Evolutionary conservation across 1,284 basidiomycete species (phyloP).

Genomic region (Pyrrhoderma noxium): DNA sequence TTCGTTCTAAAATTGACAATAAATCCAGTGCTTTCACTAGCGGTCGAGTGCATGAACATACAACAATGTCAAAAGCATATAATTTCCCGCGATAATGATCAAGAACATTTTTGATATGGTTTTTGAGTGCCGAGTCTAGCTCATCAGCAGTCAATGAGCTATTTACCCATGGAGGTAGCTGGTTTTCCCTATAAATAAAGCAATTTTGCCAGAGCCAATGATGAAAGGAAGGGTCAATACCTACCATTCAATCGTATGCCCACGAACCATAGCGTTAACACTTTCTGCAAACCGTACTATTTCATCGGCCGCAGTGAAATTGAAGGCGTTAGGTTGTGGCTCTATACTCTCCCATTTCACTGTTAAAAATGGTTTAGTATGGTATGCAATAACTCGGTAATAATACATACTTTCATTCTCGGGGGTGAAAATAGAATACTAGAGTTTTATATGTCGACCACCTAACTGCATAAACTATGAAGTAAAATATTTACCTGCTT

Average conservation of each 20-base stretch:
- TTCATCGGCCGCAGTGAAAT: slow-evolving; percentile 15
- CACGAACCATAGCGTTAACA: slow-evolving; percentile 14
- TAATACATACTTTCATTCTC: slow-evolving; percentile 16
- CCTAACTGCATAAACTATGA: background rate
- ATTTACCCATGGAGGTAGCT: slow-evolving; percentile 17
- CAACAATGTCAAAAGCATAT: slow-evolving; percentile 16
- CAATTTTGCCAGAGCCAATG: no score
- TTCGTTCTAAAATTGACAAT: slow-evolving; percentile 16
- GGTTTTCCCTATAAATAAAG: slow-evolving; percentile 12
- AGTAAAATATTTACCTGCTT: slow-evolving; percentile 8
- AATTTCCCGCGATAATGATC: slow-evolving; percentile 16
- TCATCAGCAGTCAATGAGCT: slow-evolving; percentile 11
- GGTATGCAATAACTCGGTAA: background rate
- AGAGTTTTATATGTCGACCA: background rate
- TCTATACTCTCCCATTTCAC: slow-evolving; percentile 18
- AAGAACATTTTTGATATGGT: slow-evolving; percentile 17
- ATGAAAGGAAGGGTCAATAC: background rate
- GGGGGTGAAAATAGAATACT: slow-evolving; percentile 17
- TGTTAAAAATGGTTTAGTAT: background rate
- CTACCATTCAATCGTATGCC: slow-evolving; percentile 16
- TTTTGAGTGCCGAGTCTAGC: slow-evolving; percentile 13
- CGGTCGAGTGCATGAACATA: slow-evolving; percentile 6
- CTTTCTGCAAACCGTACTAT: slow-evolving; percentile 17
- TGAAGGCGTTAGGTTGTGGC: slow-evolving; percentile 12
- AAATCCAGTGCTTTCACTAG: background rate